Base-by-base conservation (phyloP, 2,329 filamentous ascomycete genomes). In the Penicillium nordicum region DNA sequence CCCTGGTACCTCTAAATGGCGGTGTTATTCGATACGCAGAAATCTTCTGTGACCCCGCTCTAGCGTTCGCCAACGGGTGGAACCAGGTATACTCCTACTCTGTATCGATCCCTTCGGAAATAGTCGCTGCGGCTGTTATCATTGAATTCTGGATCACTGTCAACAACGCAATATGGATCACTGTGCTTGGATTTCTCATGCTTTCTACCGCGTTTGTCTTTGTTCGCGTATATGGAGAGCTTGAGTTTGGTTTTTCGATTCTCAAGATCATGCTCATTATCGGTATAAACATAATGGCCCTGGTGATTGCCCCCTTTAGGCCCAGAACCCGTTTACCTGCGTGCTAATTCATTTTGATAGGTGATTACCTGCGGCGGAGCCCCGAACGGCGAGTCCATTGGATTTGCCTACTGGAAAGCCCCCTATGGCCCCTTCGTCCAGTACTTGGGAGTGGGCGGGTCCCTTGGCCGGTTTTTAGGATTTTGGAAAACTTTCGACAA, bases 211-310 rank as follows among this genome's bases (percentile, higher is more conserved):
- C 69, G 2, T 64, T 77, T 14, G 58, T 69, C 2, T 74, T 74
- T 36, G 69, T 77, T 18, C 65, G 73, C 1, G 61, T 77, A 1
- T 77, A 77, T 51, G 75, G 74, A 8, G 83, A 86, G 69, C 76
- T 86, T 42, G 80, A 82, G 65, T 83, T 81, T 57, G 71, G 73
- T 5, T 82, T 82, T 59, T 79, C 80, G 1, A 66, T 79, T 8
- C 72, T 85, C 60, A 84, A 87, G 67, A 82, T 88, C 56, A 71
- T 83, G 32, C 75, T 88, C 34, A 80, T 88, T 41, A 70, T 88
- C 57, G 82, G 83, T 51, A 76, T 89, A 57, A 83, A 85, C 63
- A 78, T 87, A 51, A 81, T 86, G 62, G 82, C 83, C 14, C 68
- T 68, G 18, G 65, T 76, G n/a, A 52, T 43, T 52, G 10, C 30